Conservation (phyloP, 2,329 filamentous ascomycete genomes). For the Trichoderma koningiopsis region DNA sequence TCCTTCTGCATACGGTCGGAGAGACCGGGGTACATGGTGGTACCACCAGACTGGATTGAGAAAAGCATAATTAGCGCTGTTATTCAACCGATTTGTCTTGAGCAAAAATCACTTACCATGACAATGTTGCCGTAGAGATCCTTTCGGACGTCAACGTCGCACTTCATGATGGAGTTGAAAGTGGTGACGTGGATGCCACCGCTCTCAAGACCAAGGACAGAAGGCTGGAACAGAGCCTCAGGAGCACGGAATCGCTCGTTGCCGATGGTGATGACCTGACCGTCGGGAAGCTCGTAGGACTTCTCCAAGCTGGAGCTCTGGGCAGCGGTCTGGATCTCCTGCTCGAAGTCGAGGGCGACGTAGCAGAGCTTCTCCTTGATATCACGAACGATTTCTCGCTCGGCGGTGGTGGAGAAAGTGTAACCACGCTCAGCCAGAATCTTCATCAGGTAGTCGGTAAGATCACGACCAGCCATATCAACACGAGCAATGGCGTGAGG, state of each 20-base stretch:
- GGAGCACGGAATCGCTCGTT: constrained; percentile 99
- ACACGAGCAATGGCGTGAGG: constrained; percentile 99
- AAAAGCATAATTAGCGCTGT: constrained; percentile 8
- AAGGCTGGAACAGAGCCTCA: constrained; percentile 99
- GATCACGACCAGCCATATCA: constrained; percentile 99
- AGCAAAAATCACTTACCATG: constrained; percentile 72
- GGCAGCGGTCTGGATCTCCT: constrained; percentile 99
- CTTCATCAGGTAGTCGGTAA: constrained; percentile 99
- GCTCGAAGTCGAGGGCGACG: constrained; percentile 99
- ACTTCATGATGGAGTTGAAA: constrained; percentile 99
- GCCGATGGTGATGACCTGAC: constrained; percentile 99
- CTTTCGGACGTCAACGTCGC: constrained; percentile 99
- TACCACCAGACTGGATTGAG: constrained; percentile 89
- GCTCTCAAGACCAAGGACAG: constrained; percentile 95
- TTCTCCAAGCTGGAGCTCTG: constrained; percentile 99
- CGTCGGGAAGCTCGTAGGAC: constrained; percentile 99
- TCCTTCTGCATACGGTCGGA: constrained; percentile 99
- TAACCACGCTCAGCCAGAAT: constrained; percentile 99
- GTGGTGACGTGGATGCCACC: constrained; percentile 99
- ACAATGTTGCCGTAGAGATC: constrained; percentile 99
- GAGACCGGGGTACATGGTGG: constrained; percentile 99
- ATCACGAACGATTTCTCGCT: constrained; percentile 99
- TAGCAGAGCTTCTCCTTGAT: constrained; percentile 99
- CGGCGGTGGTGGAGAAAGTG: constrained; percentile 99
- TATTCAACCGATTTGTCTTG: constrained; percentile 35